Conservation (phyloP, 129 eudicot species). For the Saposhnikovia divaricata region DNA sequence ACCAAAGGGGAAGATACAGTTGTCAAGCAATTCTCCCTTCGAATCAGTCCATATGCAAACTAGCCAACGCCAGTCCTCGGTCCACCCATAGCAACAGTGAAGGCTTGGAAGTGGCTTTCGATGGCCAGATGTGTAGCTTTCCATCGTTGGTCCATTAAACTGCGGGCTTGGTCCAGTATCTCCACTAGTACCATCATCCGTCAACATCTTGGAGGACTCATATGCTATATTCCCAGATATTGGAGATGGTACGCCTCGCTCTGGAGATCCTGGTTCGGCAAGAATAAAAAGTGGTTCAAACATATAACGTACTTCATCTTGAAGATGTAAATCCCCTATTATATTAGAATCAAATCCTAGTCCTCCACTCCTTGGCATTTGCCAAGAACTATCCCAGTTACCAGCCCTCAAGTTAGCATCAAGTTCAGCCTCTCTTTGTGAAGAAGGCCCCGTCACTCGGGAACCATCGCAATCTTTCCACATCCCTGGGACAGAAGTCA, state of each 20-base stretch:
- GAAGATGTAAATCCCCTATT: slow-evolving; percentile 43
- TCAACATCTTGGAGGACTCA: slow-evolving; percentile 55
- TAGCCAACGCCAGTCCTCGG: slow-evolving; percentile 99
- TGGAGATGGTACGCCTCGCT: slow-evolving; percentile 53
- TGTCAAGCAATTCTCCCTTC: slow-evolving; percentile 91
- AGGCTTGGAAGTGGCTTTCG: slow-evolving; percentile 63
- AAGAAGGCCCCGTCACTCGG: slow-evolving; percentile 52
- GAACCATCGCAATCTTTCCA: slow-evolving; percentile 85
- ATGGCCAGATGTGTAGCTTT: slow-evolving; percentile 56
- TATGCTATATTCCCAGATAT: slow-evolving; percentile 25
- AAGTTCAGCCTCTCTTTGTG: slow-evolving; percentile 67
- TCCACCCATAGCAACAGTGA: slow-evolving; percentile 99
- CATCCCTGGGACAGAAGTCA: slow-evolving; percentile 67
- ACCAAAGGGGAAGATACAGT: slow-evolving; percentile 86
- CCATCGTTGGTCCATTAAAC: slow-evolving; percentile 55
- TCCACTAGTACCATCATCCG: slow-evolving; percentile 72
- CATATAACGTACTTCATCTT: slow-evolving; percentile 69
- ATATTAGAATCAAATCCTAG: slow-evolving; percentile 50
- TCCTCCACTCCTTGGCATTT: slow-evolving; percentile 60
- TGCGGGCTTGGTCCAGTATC: slow-evolving; percentile 62
- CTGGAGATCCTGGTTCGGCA: slow-evolving; percentile 98
- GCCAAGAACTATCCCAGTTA: slow-evolving; percentile 96
- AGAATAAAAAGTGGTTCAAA: slow-evolving; percentile 95
- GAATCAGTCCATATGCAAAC: slow-evolving; percentile 97
- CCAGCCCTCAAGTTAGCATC: slow-evolving; percentile 55